Evolutionary conservation across 495 filamentous ascomycete species (phyloP).

Genomic region (Podospora australis): DNA sequence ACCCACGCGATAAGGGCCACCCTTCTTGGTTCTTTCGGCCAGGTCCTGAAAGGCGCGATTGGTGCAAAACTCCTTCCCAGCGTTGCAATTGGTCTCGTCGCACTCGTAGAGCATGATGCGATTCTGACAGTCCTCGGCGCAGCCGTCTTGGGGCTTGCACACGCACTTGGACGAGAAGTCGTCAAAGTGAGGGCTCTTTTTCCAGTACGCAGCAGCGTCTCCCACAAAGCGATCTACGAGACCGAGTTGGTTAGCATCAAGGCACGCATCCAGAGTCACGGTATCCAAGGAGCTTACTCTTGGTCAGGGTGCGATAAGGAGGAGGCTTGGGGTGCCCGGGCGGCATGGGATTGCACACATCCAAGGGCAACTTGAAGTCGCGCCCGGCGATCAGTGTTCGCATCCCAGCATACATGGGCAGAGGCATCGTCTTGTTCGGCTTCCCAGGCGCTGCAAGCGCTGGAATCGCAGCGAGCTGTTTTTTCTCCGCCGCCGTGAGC

Average conservation of each 20-base stretch:
- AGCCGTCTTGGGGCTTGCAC: constrained; percentile 70
- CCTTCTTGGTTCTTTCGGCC: constrained; percentile 64
- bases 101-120: constrained; percentile 97
- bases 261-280: not conserved
- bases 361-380: constrained; percentile 83
- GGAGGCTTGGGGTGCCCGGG: constrained; percentile 83
- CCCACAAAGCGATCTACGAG: constrained; percentile 83
- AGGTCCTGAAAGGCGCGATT: constrained; percentile 85
- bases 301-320: constrained; percentile 83
- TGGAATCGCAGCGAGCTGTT: constrained; percentile 51
- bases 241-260: constrained; percentile 3
- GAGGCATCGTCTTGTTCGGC: constrained; percentile 37
- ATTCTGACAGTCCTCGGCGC: constrained; percentile 86
- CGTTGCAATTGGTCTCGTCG: constrained; percentile 78
- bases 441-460: constrained; percentile 36
- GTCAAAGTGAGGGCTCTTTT: constrained; percentile 65
- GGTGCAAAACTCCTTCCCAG: constrained; percentile 62
- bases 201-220: constrained; percentile 80
- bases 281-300: constrained; percentile 51
- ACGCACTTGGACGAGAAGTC: constrained; percentile 70
- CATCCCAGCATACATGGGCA: constrained; percentile 40
- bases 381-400: constrained; percentile 56
- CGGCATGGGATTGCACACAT: constrained; percentile 79
- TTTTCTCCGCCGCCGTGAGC: constrained; percentile 51
- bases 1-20: constrained; percentile 79